Evolutionary conservation across 495 filamentous ascomycete genomes (phyloP).

Genomic region (Stereocaulon alpinum): DNA sequence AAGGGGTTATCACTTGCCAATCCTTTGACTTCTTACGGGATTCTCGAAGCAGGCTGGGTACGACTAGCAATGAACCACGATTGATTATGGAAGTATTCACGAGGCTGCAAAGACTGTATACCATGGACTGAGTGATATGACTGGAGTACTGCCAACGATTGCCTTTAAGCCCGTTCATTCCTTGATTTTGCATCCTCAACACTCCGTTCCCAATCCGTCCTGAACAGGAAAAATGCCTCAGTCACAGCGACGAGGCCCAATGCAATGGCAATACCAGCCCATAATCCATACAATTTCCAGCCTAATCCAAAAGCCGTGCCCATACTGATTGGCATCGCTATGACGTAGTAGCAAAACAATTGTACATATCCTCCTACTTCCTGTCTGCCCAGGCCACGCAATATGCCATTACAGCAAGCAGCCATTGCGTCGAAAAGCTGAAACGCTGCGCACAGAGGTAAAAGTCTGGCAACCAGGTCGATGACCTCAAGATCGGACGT

Average conservation of each 20-base stretch:
- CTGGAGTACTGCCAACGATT: too few species aligned
- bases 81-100: too few species aligned
- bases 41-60: too few species aligned
- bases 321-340: constrained; percentile 79
- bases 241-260: constrained; percentile 45
- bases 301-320: constrained; percentile 58
- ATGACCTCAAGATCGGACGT: constrained; percentile 74
- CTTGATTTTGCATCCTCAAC: constrained; percentile 61
- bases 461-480: constrained; percentile 53
- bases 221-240: constrained; percentile 56
- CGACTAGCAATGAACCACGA: too few species aligned
- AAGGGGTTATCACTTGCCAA: too few species aligned
- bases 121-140: too few species aligned
- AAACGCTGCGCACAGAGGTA: constrained; percentile 76
- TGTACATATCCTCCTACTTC: constrained; percentile 83
- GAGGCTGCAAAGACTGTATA: too few species aligned
- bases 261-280: constrained; percentile 69
- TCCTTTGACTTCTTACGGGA: too few species aligned
- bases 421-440: constrained; percentile 80
- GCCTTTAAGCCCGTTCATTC: constrained; percentile 47
- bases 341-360: constrained; percentile 70
- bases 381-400: constrained; percentile 77
- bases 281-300: constrained; percentile 69
- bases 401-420: constrained; percentile 66
- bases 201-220: constrained; percentile 60